Evolutionary conservation across 1,284 basidiomycete genomes (phyloP), one percentile per base, ranked within the genome.

Genomic region (Cutaneotrichosporon sp.): DNA sequence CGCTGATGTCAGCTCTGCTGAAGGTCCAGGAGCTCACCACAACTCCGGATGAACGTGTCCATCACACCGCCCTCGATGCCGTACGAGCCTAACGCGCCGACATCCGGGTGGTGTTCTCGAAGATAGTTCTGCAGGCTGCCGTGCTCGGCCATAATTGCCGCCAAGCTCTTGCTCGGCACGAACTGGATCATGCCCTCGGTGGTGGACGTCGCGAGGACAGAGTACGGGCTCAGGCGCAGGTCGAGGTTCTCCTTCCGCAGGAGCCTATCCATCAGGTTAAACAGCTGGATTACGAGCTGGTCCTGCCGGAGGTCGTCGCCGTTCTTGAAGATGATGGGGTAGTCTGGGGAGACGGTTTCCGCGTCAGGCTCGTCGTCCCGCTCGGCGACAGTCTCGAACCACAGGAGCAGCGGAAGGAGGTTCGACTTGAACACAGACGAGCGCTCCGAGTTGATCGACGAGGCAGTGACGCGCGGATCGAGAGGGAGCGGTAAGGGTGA

Each of bases 391-490:
- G 89, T 89, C 72, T 92, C 88, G 76, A 98, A 95, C 79, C 91
- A 92, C 13, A 99, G 83, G 20, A 95, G 83, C 53, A 99, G 84
- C 0, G 97, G 97, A 67, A 89, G 92, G 56, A 98, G 87, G 72
- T 95, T 98, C 46, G 94, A 97, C 78, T 99, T 99, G 85, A 99
- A 99, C 31, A 99, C 89, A 10, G 90, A 91, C 16, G 92, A 95
- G 72, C 91, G 91, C 59, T 99, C 95, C 0, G 94, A 81, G 38
- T 89, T 87, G 70, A 98, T 90, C 0, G 94, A 92, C 0, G 86
- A 89, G 33, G 97, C 85, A 63, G 87, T 85, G 31, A 95, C 82
- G 4, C 85, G 84, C 1, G 95, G 92, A 70, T 99, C 91, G 45
- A 99, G 84, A 0, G 97, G 97, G 1, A 97, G 84, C 0, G 92